Conservation (phyloP, 1,284 basidiomycete genomes). For the Puccinia polysora region DNA sequence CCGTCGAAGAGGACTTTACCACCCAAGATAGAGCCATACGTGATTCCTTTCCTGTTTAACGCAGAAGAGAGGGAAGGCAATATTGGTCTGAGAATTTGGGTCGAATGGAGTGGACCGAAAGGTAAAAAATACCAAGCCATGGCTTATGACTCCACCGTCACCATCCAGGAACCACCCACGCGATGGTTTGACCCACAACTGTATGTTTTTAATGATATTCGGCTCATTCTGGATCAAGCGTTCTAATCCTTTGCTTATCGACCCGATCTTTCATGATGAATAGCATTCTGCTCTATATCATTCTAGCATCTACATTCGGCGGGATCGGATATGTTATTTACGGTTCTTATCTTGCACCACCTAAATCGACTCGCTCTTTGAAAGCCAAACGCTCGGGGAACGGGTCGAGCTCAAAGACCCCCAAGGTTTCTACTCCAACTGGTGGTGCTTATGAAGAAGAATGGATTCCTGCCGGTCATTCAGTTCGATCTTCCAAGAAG, state of each 20-base stretch:
- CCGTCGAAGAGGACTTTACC: constrained; percentile 35
- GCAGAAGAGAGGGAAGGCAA: constrained; percentile 40
- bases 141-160: constrained; percentile 42
- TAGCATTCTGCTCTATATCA: constrained; percentile 36
- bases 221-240: neutral
- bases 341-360: constrained; percentile 12
- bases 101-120: constrained; percentile 34
- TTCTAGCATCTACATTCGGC: constrained; percentile 14
- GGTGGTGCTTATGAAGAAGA: constrained; percentile 42
- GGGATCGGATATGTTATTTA: constrained; percentile 34
- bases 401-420: neutral
- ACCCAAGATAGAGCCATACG: constrained; percentile 27
- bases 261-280: neutral
- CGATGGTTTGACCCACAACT: constrained; percentile 44
- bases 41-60: constrained; percentile 28
- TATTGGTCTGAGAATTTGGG: constrained; percentile 33
- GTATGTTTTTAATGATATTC: constrained; percentile 12
- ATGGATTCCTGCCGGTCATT: constrained; percentile 39
- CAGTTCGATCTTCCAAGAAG: constrained; percentile 31
- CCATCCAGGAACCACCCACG: constrained; percentile 39
- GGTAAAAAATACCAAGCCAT: constrained; percentile 21
- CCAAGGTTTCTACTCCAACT: constrained; percentile 30
- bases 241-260: neutral
- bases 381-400: constrained; percentile 9
- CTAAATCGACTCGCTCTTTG: neutral